Conservation (phyloP, 2,329 filamentous ascomycete species). For the Aspergillus jensenii region DNA sequence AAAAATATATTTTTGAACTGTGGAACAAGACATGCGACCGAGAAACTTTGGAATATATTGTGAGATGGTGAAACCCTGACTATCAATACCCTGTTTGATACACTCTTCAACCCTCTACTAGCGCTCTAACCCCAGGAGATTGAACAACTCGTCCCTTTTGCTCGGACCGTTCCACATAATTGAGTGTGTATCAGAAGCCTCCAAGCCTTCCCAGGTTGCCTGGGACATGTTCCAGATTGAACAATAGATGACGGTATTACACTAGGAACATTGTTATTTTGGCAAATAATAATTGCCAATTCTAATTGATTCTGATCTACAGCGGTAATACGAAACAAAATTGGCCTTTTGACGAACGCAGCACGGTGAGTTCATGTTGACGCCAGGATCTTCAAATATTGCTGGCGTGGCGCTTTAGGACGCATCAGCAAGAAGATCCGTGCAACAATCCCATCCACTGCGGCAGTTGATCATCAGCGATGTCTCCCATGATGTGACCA, state of each 20-base stretch:
- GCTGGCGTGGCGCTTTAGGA: background rate
- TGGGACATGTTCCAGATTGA: background rate
- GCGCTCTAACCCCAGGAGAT: background rate
- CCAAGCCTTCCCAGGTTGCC: background rate
- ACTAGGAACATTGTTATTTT: background rate
- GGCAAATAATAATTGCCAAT: background rate
- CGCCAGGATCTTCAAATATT: background rate
- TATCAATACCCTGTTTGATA: background rate
- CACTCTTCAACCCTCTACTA: background rate
- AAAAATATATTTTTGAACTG: too few relatives aligned
- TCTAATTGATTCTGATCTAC: background rate
- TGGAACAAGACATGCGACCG: too few relatives aligned
- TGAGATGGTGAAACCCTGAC: background rate
- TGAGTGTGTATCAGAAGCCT: background rate
- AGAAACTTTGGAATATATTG: background rate
- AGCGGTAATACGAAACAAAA: background rate
- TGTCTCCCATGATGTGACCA: background rate
- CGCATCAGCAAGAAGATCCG: background rate
- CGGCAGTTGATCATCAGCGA: background rate
- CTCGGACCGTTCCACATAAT: background rate
- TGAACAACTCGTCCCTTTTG: background rate
- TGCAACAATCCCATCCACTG: background rate
- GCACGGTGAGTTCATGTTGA: background rate
- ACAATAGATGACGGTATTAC: background rate
- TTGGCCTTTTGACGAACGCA: too few relatives aligned